phyloP scores from a whole-genome alignment of 2,329 filamentous ascomycete genomes.

The Xylaria sp. region DNA sequence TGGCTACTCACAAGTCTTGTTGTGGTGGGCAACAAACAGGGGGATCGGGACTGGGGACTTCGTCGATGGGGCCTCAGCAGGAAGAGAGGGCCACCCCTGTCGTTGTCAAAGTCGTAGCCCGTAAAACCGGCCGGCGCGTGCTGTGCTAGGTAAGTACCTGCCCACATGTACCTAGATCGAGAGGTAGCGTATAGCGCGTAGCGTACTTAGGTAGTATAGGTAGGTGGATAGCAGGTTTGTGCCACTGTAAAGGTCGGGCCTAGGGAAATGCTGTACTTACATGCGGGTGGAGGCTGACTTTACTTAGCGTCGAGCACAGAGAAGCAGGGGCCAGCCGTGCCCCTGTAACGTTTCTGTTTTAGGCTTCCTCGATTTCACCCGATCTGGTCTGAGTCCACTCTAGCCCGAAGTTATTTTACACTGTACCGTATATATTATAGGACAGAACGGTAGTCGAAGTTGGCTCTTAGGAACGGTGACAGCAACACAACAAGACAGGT shows the following conservation, averaged over 20 bases:
- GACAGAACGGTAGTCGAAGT: not conserved
- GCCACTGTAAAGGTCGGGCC: not conserved
- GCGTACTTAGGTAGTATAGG: not conserved
- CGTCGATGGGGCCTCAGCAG: conserved; percentile 31
- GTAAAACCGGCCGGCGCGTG: conserved; percentile 25
- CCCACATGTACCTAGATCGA: not conserved
- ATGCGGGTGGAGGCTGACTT: not conserved
- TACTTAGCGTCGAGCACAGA: not conserved
- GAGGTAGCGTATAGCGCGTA: not conserved
- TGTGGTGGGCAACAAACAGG: conserved; percentile 44
- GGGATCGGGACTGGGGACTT: conserved; percentile 12
- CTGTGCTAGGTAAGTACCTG: not conserved
- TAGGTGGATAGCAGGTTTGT: too few relatives aligned
- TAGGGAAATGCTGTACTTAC: not conserved
- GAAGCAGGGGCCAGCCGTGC: conserved; percentile 4
- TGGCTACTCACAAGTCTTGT: conserved; percentile 39
- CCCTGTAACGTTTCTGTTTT: conserved; percentile 34
- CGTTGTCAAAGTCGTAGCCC: conserved; percentile 26
- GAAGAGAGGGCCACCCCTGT: conserved; percentile 43
- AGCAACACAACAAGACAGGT: not conserved
- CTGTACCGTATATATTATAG: not conserved
- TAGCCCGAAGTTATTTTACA: not conserved
- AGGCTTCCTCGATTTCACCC: conserved; percentile 26
- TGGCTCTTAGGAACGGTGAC: conserved; percentile 6
- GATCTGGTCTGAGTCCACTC: conserved; percentile 17